A percentile compares a stretch with the other conserved stretches of the same genome.
Conservation (phyloP, 768 basidiomycete genomes). For the Boletus sensibilis region DNA sequence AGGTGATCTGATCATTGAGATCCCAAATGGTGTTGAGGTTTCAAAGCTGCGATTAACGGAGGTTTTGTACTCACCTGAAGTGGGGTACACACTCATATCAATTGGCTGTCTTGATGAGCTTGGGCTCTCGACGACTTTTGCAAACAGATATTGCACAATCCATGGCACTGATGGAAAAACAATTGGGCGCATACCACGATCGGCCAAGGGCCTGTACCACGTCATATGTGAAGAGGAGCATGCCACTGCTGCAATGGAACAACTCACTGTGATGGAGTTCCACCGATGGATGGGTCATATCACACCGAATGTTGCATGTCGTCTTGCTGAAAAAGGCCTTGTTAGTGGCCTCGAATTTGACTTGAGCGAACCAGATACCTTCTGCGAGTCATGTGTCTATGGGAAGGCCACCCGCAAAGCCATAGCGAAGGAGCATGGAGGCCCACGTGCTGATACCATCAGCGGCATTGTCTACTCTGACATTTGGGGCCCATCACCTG, state of each 20-base stretch:
- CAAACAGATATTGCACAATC: background rate
- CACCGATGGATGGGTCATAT: background rate
- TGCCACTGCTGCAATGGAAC: background rate
- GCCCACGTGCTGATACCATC: background rate
- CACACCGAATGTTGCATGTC: background rate
- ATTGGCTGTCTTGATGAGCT: slow-evolving; percentile 1
- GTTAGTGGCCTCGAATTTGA: background rate
- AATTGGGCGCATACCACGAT: background rate
- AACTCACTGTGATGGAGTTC: background rate
- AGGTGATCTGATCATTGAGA: too few species aligned
- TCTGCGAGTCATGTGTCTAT: background rate
- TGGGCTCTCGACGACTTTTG: background rate
- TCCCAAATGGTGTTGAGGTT: too few species aligned
- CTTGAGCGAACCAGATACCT: background rate
- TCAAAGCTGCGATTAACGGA: too few species aligned
- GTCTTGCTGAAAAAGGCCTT: background rate
- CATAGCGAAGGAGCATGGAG: background rate
- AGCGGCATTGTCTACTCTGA: background rate
- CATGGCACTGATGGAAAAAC: background rate
- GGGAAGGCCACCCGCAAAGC: background rate
- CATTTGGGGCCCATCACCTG: background rate
- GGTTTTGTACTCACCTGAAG: background rate
- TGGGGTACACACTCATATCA: background rate
- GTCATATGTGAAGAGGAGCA: background rate
- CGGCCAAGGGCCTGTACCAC: background rate